phyloP scores from a whole-genome alignment of 83 land plant species.

The Larix sibirica region DNA sequence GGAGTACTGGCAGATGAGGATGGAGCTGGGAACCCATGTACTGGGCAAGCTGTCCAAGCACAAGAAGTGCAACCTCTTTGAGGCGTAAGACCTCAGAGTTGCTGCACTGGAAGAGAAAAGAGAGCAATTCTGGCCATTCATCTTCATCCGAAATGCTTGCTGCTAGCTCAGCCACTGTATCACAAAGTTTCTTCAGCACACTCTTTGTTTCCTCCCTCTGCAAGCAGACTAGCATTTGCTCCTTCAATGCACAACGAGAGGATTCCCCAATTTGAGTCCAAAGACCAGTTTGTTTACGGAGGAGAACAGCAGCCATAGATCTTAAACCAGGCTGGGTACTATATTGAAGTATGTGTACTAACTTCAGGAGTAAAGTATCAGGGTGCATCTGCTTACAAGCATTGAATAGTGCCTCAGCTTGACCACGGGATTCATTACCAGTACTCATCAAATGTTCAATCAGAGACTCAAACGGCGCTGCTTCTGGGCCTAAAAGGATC shows the following conservation, averaged over 20 bases:
- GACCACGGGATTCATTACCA: slow-evolving; percentile 52
- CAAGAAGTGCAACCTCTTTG: slow-evolving; percentile 48
- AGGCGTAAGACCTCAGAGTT: slow-evolving; percentile 36
- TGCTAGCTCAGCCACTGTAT: slow-evolving; percentile 58
- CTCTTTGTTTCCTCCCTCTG: slow-evolving; percentile 48
- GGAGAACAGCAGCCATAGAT: slow-evolving; percentile 46
- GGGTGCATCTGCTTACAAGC: slow-evolving; percentile 34
- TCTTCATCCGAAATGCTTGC: slow-evolving; percentile 44
- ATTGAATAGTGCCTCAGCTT: slow-evolving; percentile 56
- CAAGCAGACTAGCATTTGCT: slow-evolving; percentile 44
- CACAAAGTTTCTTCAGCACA: slow-evolving; percentile 55
- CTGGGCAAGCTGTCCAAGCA: slow-evolving; percentile 57
- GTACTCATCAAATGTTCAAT: slow-evolving; percentile 56
- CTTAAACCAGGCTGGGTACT: slow-evolving; percentile 32
- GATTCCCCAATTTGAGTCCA: slow-evolving; percentile 37
- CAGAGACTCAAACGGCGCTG: slow-evolving; percentile 51
- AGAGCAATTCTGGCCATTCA: slow-evolving; percentile 47
- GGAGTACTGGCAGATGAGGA: slow-evolving; percentile 40
- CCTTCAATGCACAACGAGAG: slow-evolving; percentile 33
- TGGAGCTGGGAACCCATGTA: slow-evolving; percentile 52
- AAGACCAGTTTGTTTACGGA: slow-evolving; percentile 38
- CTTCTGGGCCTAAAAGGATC: slow-evolving; percentile 38
- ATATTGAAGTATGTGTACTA: slow-evolving; percentile 37
- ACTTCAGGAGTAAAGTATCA: slow-evolving; percentile 46
- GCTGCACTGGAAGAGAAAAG: slow-evolving; percentile 52